These are phyloP conservation scores for Bacterosira constricta DNA, from an alignment of 108 stramenopile species.

Conservation along the genomic window DNA sequence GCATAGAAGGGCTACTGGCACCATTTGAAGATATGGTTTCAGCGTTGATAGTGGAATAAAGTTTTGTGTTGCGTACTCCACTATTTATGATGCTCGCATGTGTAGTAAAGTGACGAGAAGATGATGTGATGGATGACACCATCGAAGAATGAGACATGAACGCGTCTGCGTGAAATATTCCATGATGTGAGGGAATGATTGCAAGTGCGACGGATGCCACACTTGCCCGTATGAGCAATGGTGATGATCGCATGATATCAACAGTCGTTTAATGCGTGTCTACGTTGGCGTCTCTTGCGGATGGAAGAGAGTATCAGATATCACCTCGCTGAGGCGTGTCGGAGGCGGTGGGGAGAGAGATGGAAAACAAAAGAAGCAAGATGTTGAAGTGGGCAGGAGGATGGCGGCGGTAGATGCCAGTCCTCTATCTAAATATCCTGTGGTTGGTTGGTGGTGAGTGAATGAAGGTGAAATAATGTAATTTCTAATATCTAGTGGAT, in stretches of 20 bases:
- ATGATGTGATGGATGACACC: conserved; percentile 5
- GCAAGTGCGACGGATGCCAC: neutral
- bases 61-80: conserved; percentile 6
- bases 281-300: no score
- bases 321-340: no score
- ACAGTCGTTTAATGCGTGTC: neutral
- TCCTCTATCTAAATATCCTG: no score
- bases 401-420: neutral
- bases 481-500: no score
- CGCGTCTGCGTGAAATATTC: neutral
- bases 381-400: neutral
- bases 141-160: conserved; percentile 1
- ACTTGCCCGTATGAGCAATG: neutral
- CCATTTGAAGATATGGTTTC: neutral
- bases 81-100: neutral
- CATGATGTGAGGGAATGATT: neutral
- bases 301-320: no score
- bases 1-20: conserved; percentile 5
- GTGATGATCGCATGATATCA: neutral
- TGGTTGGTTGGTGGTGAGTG: no score
- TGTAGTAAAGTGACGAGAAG: neutral
- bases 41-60: conserved; percentile 8
- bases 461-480: no score
- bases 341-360: no score
- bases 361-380: neutral